phyloP scores from a whole-genome alignment of 2,329 filamentous ascomycete genomes.

The Exutisphaerella laricina region DNA sequence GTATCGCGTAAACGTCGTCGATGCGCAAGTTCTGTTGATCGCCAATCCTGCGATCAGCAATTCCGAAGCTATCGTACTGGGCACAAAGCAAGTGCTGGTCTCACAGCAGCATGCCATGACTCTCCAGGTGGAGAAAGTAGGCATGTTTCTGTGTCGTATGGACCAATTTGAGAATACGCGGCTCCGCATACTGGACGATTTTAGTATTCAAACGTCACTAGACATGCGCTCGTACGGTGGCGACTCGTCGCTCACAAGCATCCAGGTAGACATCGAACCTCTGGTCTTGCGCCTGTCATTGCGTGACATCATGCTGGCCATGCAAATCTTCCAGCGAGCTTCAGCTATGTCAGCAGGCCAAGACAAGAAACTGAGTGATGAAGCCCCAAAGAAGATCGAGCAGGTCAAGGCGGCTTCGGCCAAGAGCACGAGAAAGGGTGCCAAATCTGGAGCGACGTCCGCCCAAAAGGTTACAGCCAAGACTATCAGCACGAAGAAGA shows the following conservation, averaged over 20 bases:
- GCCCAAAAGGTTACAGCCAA: slow-evolving; percentile 42
- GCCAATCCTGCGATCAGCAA: slow-evolving; percentile 85
- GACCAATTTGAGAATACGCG: slow-evolving; percentile 90
- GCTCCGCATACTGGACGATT: slow-evolving; percentile 91
- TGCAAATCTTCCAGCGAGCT: slow-evolving; percentile 87
- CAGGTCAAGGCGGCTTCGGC: slow-evolving; percentile 41
- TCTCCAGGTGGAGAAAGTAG: slow-evolving; percentile 85
- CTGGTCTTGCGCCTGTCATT: slow-evolving; percentile 84
- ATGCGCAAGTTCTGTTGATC: slow-evolving; percentile 93
- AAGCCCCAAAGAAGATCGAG: slow-evolving; percentile 52
- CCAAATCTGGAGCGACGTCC: slow-evolving; percentile 39
- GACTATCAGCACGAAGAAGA: slow-evolving; percentile 44
- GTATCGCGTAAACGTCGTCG: slow-evolving; percentile 88
- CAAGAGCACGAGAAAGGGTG: slow-evolving; percentile 32
- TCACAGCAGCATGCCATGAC: slow-evolving; percentile 93
- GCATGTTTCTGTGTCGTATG: slow-evolving; percentile 99
- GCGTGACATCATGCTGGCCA: slow-evolving; percentile 86
- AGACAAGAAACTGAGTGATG: slow-evolving; percentile 45
- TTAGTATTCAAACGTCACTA: slow-evolving; percentile 83
- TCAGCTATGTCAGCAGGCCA: slow-evolving; percentile 67
- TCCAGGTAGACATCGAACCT: slow-evolving; percentile 84
- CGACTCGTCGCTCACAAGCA: slow-evolving; percentile 62
- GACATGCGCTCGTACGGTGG: slow-evolving; percentile 62
- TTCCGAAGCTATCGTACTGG: slow-evolving; percentile 92
- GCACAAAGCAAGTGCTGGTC: slow-evolving; percentile 86